phyloP scores from a whole-genome alignment of 257 asterid genomes.

The Salvia splendens region DNA sequence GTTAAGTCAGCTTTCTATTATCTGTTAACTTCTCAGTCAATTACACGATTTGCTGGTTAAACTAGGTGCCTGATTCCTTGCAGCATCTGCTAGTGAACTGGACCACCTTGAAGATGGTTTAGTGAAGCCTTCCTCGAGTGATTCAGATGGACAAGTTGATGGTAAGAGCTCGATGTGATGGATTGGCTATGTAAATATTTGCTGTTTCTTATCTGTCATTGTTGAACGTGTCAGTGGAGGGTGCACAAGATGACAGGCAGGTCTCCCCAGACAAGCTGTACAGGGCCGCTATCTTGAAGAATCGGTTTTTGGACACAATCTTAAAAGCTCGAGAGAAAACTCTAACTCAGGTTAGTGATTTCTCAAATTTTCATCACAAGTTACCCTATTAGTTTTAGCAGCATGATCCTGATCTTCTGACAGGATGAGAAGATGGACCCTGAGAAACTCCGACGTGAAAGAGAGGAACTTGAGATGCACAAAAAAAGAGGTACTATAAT shows the following conservation, averaged over 20 bases:
- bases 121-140: constrained; percentile 53
- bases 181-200: constrained; percentile 18
- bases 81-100: constrained; percentile 63
- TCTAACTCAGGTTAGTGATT: constrained; percentile 56
- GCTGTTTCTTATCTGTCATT: constrained; percentile 27
- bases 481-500: constrained; percentile 67
- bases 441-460: constrained; percentile 76
- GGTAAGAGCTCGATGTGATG: constrained; percentile 50
- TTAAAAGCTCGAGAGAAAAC: constrained; percentile 87
- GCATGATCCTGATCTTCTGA: constrained; percentile 18
- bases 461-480: constrained; percentile 81
- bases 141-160: constrained; percentile 61
- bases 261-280: constrained; percentile 82
- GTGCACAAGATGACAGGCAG: constrained; percentile 55
- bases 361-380: background rate
- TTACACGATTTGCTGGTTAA: constrained; percentile 8
- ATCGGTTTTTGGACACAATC: constrained; percentile 76
- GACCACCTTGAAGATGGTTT: constrained; percentile 64
- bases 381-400: background rate
- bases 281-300: constrained; percentile 79
- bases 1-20: no score
- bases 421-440: constrained; percentile 78
- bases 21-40: no score
- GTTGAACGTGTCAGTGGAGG: constrained; percentile 52
- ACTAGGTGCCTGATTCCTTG: constrained; percentile 29